Evolutionary conservation across 306 rosid genomes (phyloP).

Genomic region (Hylodesmum podocarpum): DNA sequence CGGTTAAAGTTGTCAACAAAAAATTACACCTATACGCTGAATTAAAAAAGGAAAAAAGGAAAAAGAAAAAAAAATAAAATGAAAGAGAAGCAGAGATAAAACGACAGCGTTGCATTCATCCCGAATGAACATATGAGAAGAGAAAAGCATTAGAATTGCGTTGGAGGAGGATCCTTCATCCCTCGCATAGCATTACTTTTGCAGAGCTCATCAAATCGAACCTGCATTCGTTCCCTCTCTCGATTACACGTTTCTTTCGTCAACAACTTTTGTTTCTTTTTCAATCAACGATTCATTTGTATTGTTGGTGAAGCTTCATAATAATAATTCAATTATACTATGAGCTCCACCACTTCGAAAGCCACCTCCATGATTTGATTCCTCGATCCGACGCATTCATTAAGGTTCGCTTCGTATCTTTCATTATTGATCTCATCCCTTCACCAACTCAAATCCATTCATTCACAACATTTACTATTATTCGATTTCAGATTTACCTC

Average conservation of each 20-base stretch:
- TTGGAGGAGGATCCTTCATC: conserved; percentile 33
- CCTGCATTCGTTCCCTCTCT: conserved; percentile 10
- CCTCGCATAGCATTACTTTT: conserved; percentile 18
- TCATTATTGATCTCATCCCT: conserved; percentile 16
- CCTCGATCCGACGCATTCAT: conserved; percentile 33
- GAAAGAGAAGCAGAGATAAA: not conserved
- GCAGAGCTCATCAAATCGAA: conserved; percentile 40
- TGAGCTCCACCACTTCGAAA: conserved; percentile 30
- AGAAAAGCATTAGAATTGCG: conserved; percentile 25
- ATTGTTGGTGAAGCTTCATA: not conserved
- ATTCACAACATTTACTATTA: not conserved
- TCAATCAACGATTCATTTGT: conserved; percentile 5
- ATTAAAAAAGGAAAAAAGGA: not conserved
- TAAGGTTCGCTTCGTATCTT: conserved; percentile 21
- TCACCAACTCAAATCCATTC: conserved; percentile 29
- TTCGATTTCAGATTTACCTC: conserved; percentile 17
- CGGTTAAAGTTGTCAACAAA: too few relatives aligned
- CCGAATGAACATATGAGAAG: not conserved
- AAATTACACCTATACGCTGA: not conserved
- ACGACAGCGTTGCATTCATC: conserved; percentile 36
- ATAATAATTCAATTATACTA: not conserved
- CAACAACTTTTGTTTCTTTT: not conserved
- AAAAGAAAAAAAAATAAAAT: not conserved
- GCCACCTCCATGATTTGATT: conserved; percentile 50
- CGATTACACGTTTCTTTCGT: not conserved